Percentiles rank a stretch among this genome's conserved stretches.
Conservation (phyloP, 2,329 filamentous ascomycete species). For the Ustulina deusta region DNA sequence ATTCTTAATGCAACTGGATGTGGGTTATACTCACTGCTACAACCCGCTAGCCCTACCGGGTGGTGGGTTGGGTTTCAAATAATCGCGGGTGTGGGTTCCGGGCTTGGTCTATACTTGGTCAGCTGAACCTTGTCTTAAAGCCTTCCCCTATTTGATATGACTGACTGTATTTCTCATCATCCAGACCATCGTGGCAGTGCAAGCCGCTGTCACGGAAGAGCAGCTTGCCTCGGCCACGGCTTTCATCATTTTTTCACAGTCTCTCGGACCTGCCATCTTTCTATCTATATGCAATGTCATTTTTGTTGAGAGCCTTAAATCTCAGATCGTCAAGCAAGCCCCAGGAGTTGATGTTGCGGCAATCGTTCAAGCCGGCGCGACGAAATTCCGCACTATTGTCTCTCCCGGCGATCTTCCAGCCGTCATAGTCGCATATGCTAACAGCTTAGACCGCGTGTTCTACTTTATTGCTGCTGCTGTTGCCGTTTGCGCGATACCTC, state of each 20-base stretch:
- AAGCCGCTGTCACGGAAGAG: conserved; percentile 1
- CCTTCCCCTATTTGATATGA: too few species aligned
- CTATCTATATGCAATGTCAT: conserved; percentile 41
- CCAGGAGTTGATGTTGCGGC: conserved; percentile 48
- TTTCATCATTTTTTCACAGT: conserved; percentile 38
- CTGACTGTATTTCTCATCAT: too few species aligned
- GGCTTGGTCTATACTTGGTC: background rate
- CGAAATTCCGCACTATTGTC: conserved; percentile 53
- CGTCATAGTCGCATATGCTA: conserved; percentile 57
- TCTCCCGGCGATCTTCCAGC: conserved; percentile 47
- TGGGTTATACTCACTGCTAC: conserved; percentile 1
- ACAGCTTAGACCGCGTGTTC: conserved; percentile 54
- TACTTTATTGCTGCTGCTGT: conserved; percentile 48
- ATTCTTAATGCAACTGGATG: background rate
- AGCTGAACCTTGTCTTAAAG: too few species aligned
- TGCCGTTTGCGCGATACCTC: background rate
- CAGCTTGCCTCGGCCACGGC: conserved; percentile 31
- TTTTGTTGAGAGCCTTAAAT: conserved; percentile 51
- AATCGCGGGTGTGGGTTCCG: conserved; percentile 15
- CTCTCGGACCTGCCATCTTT: conserved; percentile 30
- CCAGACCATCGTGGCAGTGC: too few species aligned
- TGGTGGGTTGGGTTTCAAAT: conserved; percentile 34
- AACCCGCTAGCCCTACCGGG: conserved; percentile 13
- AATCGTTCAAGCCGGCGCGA: conserved; percentile 59
- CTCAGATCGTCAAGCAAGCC: conserved; percentile 49